These are phyloP conservation scores for Sugiyamaella floridensis DNA, from an alignment of 805 yeast species.

Conservation along the genomic window DNA sequence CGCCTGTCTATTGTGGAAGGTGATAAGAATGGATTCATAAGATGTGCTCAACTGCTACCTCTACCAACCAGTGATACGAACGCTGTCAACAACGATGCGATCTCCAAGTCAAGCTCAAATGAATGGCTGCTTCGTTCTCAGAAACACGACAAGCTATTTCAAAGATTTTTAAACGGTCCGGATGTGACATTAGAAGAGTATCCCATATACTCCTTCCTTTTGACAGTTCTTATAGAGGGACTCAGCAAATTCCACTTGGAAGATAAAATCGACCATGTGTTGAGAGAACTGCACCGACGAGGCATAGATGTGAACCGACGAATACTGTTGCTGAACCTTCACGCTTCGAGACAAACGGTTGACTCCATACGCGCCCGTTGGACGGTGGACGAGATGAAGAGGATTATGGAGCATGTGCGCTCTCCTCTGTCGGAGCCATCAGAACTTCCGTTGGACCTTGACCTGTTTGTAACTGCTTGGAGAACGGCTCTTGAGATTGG, in stretches of 20 bases:
- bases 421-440: not conserved
- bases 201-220: not conserved
- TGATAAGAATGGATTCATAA: not conserved
- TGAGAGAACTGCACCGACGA: constrained; percentile 5
- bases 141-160: not conserved
- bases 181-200: not conserved
- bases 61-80: not conserved
- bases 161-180: constrained; percentile 1
- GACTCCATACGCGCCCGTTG: constrained; percentile 19
- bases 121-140: constrained; percentile 1
- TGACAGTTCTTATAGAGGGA: constrained; percentile 13
- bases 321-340: constrained; percentile 19
- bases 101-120: not conserved
- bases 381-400: constrained; percentile 14
- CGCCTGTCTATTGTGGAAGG: not conserved
- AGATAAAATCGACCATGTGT: constrained; percentile 10
- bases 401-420: not conserved
- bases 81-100: not conserved
- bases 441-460: not conserved
- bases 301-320: constrained; percentile 4
- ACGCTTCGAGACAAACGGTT: constrained; percentile 17
- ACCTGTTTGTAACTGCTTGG: not conserved
- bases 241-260: constrained; percentile 11
- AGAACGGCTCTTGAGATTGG: not conserved
- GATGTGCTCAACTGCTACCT: not conserved